Evolutionary conservation across 208 protist species (phyloP).

Genomic region (Porcisia hertigi): DNA sequence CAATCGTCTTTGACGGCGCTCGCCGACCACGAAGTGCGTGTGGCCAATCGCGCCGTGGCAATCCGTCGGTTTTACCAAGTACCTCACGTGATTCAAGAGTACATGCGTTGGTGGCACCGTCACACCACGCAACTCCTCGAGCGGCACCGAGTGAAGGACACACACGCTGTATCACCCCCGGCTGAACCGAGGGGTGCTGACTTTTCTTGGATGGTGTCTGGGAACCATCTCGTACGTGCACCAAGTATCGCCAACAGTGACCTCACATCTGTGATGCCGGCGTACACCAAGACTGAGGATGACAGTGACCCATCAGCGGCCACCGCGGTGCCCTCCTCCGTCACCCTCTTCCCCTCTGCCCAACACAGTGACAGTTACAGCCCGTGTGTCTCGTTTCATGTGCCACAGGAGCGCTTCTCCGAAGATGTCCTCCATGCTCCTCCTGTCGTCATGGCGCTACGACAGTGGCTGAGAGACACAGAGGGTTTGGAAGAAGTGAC

Average conservation of each 20-base stretch:
- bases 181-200: neutral
- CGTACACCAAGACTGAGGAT: neutral
- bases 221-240: constrained; percentile 29
- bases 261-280: neutral
- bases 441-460: constrained; percentile 11
- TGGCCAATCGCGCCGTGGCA: constrained; percentile 2
- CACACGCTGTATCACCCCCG: neutral
- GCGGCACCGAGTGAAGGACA: neutral
- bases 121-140: neutral
- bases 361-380: neutral
- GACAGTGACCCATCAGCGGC: neutral
- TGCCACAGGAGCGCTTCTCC: neutral
- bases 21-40: constrained; percentile 5
- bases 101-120: constrained; percentile 22
- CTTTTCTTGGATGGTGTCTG: constrained; percentile 21
- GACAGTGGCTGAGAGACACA: constrained; percentile 17
- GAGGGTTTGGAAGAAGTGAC: constrained; percentile 28
- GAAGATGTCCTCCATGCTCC: constrained; percentile 6
- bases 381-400: neutral
- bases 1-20: neutral
- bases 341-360: neutral
- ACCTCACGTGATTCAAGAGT: constrained; percentile 22
- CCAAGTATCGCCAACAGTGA: constrained; percentile 5
- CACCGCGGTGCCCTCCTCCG: neutral
- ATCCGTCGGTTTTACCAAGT: constrained; percentile 20